phyloP scores from a whole-genome alignment of 305 asterid genomes.

The Rubia occidens region DNA sequence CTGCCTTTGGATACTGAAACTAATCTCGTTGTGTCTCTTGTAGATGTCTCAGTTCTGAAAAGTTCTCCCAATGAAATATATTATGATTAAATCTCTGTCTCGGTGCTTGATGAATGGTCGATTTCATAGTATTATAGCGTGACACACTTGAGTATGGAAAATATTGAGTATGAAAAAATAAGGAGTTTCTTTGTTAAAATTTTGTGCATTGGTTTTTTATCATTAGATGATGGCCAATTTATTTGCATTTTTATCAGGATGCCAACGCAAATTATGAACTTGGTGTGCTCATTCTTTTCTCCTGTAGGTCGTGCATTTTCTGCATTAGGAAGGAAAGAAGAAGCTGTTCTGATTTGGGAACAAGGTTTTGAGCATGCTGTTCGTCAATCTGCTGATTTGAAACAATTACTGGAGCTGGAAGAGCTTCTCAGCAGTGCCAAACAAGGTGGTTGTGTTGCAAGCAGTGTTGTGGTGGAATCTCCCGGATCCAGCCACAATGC shows the following conservation, averaged over 20 bases:
- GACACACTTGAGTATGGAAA: background rate
- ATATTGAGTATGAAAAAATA: no score
- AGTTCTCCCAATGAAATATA: background rate
- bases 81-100: background rate
- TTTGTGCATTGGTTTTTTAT: background rate
- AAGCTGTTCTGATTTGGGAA: conserved; percentile 82
- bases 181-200: background rate
- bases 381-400: conserved; percentile 73
- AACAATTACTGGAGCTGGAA: conserved; percentile 79
- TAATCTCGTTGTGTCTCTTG: background rate
- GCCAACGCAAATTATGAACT: background rate
- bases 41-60: background rate
- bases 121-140: background rate
- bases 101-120: background rate
- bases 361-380: conserved; percentile 74
- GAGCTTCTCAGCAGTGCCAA: conserved; percentile 58
- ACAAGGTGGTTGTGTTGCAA: conserved; percentile 31
- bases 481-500: conserved; percentile 30
- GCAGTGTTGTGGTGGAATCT: conserved; percentile 29
- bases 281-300: conserved; percentile 11
- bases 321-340: conserved; percentile 75
- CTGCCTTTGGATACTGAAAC: background rate
- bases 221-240: background rate
- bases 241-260: background rate
- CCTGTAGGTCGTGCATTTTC: conserved; percentile 69